Percentiles rank a stretch among this genome's conserved stretches.
Conservation (phyloP, 2,329 filamentous ascomycete species). For the Exophiala sideris region DNA sequence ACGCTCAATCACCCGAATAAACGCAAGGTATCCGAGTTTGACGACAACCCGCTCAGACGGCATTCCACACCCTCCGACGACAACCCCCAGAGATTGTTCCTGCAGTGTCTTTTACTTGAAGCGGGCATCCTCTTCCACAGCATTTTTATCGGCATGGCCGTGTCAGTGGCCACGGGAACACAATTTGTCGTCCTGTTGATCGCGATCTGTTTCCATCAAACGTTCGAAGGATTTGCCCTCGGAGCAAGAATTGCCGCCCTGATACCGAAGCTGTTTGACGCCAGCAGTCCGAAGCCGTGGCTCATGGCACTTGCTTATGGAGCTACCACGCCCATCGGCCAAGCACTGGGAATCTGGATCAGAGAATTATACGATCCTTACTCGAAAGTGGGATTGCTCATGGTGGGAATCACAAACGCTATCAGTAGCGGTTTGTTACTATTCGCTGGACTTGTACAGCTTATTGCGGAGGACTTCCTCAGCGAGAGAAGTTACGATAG, state of each 20-base stretch:
- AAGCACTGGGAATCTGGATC: slow-evolving; percentile 74
- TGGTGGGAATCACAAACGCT: slow-evolving; percentile 85
- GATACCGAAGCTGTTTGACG: slow-evolving; percentile 61
- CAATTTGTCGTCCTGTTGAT: slow-evolving; percentile 76
- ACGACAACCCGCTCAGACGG: slow-evolving; percentile 3
- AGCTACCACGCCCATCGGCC: slow-evolving; percentile 74
- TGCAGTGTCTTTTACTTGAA: slow-evolving; percentile 77
- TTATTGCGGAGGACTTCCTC: slow-evolving; percentile 79
- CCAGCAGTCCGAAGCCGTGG: slow-evolving; percentile 71
- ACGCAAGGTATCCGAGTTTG: slow-evolving; percentile 24
- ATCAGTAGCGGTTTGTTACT: slow-evolving; percentile 76
- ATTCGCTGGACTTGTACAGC: slow-evolving; percentile 78
- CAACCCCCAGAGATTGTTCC: slow-evolving; percentile 64
- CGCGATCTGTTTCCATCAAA: slow-evolving; percentile 81
- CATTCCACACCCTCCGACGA: slow-evolving; percentile 16
- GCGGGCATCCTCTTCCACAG: slow-evolving; percentile 82
- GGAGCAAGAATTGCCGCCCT: slow-evolving; percentile 81
- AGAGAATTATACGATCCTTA: slow-evolving; percentile 77
- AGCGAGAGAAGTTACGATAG: slow-evolving; percentile 62
- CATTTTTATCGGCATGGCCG: slow-evolving; percentile 82
- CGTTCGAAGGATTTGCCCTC: slow-evolving; percentile 82
- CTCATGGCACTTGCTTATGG: slow-evolving; percentile 63
- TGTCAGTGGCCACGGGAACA: slow-evolving; percentile 75
- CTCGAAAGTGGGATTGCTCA: slow-evolving; percentile 70
- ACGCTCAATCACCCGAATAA: slow-evolving; percentile 28